Percentiles rank a stretch among this genome's conserved stretches.
These are phyloP conservation scores for Leccinum variicolor DNA, from an alignment of 768 basidiomycete species.

Conservation along the genomic window DNA sequence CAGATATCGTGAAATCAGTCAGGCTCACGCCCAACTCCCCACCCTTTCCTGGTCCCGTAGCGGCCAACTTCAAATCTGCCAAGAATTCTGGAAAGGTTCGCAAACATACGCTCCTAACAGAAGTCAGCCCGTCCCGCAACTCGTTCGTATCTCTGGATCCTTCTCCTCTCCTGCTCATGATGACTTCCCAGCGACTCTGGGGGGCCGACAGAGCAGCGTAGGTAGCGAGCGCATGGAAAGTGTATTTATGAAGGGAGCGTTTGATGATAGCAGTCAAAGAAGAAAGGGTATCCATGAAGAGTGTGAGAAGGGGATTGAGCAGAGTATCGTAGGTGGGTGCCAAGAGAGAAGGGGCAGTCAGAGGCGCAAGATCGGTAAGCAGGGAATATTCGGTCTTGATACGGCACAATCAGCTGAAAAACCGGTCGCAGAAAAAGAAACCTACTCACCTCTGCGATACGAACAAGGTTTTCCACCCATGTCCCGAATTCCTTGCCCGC, in stretches of 20 bases:
- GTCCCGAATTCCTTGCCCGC: constrained; percentile 69
- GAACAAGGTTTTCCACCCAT: constrained; percentile 65
- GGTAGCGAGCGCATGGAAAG: constrained; percentile 73
- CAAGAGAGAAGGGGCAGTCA: constrained; percentile 48
- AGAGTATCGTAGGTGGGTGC: constrained; percentile 60
- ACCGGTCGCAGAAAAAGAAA: background rate
- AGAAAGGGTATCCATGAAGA: constrained; percentile 64
- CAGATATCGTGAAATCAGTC: constrained; percentile 56
- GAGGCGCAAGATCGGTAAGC: constrained; percentile 58
- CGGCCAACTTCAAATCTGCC: constrained; percentile 71
- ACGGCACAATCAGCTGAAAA: background rate
- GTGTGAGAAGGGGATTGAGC: constrained; percentile 57
- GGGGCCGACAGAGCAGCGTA: constrained; percentile 56
- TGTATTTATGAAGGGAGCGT: constrained; percentile 72
- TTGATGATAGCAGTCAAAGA: constrained; percentile 67
- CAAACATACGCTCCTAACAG: constrained; percentile 65
- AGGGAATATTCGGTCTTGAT: constrained; percentile 65
- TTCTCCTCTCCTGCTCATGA: constrained; percentile 52
- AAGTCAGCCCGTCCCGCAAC: constrained; percentile 64
- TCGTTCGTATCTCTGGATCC: constrained; percentile 55
- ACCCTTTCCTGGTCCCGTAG: constrained; percentile 43
- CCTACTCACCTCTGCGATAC: constrained; percentile 58
- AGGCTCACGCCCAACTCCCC: constrained; percentile 63
- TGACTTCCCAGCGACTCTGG: constrained; percentile 65
- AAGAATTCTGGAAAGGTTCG: constrained; percentile 84